Evolutionary conservation across 2,329 filamentous ascomycete species (phyloP), one percentile per base, ranked within the genome.

Genomic region (Amauroascus verrucosus): DNA sequence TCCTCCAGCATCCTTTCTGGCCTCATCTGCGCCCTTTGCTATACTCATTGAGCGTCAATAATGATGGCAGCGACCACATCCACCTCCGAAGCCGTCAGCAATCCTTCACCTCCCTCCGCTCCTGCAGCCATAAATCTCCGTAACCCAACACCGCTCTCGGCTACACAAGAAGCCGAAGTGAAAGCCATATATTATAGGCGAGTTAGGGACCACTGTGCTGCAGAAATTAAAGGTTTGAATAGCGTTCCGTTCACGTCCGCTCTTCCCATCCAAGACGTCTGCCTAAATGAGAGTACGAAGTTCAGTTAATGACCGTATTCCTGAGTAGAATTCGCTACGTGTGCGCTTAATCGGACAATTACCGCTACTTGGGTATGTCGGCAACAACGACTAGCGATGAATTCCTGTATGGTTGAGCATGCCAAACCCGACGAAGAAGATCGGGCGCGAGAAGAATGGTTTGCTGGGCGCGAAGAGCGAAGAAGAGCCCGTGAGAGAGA

Each of bases 381-480:
- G 51, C 72, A 78, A 47, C 79, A 90, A 65, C 85, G 89, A 63
- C 82, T 84, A 58, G 77, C 78, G 33, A 98, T 98, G 93, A 98
- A 98, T 73, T 77, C 75, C 57, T 98, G 93, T 75, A 96, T 98
- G 89, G 77, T 90, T 61, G 71, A 77, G 53, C 85, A 94, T 72
- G 90, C 91, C 53, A 94, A 87, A 59, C 86, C 83, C 58, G 82
- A 79, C 52, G 88, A 94, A 67, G 80, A 94, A 70, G 93, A 98
- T 72, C 83, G 82, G 22, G 93, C 93, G 58, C 77, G 93, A 50
- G 86, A 89, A 69, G 89, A 97, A 67, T 98, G 93, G 93, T 97
- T 97, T 69, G 81, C 82, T 49, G 77, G 80, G 58, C 79, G 87
- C 49, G 76, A 87, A 61, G 81, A 88, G 72, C 77, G 90, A 53